Evolutionary conservation across 106 monocot species (phyloP).

Genomic region (Posidonia australis): DNA sequence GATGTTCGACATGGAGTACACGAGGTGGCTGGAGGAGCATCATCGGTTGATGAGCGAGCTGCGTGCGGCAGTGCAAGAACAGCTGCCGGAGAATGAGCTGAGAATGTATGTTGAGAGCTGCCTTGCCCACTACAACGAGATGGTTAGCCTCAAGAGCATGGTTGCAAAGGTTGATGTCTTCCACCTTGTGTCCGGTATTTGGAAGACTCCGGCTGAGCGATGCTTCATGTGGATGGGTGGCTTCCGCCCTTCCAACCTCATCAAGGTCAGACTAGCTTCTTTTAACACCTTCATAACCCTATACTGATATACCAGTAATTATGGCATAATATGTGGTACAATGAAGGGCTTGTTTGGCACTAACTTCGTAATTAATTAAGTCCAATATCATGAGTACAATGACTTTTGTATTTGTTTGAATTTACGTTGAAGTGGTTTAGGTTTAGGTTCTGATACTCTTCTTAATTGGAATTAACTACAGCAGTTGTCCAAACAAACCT

Average conservation of each 20-base stretch:
- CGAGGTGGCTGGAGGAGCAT: constrained; percentile 77
- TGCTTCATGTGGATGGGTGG: constrained; percentile 93
- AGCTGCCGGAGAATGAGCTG: constrained; percentile 65
- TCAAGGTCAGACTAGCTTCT: constrained; percentile 42
- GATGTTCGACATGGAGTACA: constrained; percentile 75
- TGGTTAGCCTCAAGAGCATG: constrained; percentile 51
- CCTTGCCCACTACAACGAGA: constrained; percentile 72
- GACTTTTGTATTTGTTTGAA: too few species aligned
- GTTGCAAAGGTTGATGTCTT: constrained; percentile 75
- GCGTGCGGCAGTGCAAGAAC: constrained; percentile 66
- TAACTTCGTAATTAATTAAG: too few species aligned
- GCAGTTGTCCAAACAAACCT: too few species aligned
- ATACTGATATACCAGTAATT: background rate
- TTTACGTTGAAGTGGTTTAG: too few species aligned
- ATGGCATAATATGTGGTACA: too few species aligned
- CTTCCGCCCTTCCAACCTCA: constrained; percentile 78
- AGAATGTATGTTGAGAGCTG: constrained; percentile 49
- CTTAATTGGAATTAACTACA: too few species aligned
- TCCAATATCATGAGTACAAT: too few species aligned
- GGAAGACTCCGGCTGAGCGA: constrained; percentile 89
- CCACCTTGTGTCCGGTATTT: constrained; percentile 90
- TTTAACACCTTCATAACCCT: too few species aligned
- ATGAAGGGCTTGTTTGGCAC: too few species aligned
- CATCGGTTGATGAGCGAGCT: constrained; percentile 63
- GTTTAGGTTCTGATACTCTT: too few species aligned